phyloP scores from a whole-genome alignment of 163 green algal species.

The Scenedesmus sp. region DNA sequence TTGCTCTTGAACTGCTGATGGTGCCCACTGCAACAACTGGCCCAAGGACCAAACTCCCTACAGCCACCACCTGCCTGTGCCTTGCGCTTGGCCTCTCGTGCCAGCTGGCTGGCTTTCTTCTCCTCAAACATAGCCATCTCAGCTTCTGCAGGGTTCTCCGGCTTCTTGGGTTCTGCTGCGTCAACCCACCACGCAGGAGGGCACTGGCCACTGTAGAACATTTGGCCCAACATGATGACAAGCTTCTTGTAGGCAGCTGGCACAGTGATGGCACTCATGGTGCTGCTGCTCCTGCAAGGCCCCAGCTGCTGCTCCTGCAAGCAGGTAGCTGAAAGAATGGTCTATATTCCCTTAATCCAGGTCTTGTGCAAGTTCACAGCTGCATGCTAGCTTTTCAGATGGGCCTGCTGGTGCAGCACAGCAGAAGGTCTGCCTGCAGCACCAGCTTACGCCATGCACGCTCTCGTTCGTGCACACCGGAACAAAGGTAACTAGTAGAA shows the following conservation, averaged over 20 bases:
- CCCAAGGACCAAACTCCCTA: not conserved
- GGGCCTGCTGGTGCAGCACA: not conserved
- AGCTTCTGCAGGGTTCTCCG: conserved; percentile 50
- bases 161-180: conserved; percentile 56
- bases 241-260: conserved; percentile 61
- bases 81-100: conserved; percentile 30
- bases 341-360: not conserved
- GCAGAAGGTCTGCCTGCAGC: not conserved
- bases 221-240: conserved; percentile 58
- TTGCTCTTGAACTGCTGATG: too few species aligned
- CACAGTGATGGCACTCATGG: conserved; percentile 31
- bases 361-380: not conserved
- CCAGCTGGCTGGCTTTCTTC: conserved; percentile 54
- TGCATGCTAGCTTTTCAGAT: not conserved
- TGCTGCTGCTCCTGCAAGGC: not conserved
- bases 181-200: conserved; percentile 57
- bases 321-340: not conserved
- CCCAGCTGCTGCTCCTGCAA: not conserved
- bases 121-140: conserved; percentile 17
- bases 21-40: not conserved
- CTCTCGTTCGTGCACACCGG: not conserved
- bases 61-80: not conserved
- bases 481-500: not conserved
- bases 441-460: not conserved
- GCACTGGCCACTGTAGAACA: conserved; percentile 72